Base-by-base conservation (phyloP, 352 stramenopile genomes). In the Salisapilia sapeloensis region DNA sequence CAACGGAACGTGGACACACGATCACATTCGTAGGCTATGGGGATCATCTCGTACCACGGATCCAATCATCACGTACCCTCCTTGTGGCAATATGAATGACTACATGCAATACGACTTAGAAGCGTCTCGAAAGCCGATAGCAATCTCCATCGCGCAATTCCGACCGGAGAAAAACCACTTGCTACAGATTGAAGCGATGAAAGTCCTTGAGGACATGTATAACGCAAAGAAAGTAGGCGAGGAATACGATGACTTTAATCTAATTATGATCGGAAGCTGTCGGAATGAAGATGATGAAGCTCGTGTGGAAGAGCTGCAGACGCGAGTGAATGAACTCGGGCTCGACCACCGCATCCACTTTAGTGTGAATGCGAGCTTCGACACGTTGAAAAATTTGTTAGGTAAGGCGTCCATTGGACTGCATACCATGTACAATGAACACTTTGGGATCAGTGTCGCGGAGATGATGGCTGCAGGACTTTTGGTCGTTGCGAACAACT, bases 361-460 rank as follows among this genome's bases (percentile, higher is more conserved):
- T 52, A 58, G 92, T 17, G 66, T 99, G 18, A 95, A 98, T 57
- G 81, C 89, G 22, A 92, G 83, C 15, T 98, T 95, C 38, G 49
- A 55, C 0, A 74, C 96, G 31, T 50, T 99, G 22, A 86, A 94
- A 52, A 37, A 67, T 13, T 90, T 79, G 31, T 51, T 99, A 13
- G 51, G 55, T 4, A 64, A 49, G 24, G 72, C 83, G 38, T 75
- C 70, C 6, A 80, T 98, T 13, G 96, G 96, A 3, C 49, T 99
- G 5, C 96, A 99, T 63, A 99, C 94, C 10, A 99, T 99, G 96
- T 97, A 93, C 66, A 98, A 99, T 40, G 96, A 99, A 56, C 96
- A 99, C 59, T 99, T 99, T 70, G 96, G 96, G 6, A 99, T 99
- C 53, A 93, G 92, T 31, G 91, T 98, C 20, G 96, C 99, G 26